These are phyloP conservation scores for Litsea cubeba DNA, from an alignment of 164 flowering plant genomes.

Conservation along the genomic window DNA sequence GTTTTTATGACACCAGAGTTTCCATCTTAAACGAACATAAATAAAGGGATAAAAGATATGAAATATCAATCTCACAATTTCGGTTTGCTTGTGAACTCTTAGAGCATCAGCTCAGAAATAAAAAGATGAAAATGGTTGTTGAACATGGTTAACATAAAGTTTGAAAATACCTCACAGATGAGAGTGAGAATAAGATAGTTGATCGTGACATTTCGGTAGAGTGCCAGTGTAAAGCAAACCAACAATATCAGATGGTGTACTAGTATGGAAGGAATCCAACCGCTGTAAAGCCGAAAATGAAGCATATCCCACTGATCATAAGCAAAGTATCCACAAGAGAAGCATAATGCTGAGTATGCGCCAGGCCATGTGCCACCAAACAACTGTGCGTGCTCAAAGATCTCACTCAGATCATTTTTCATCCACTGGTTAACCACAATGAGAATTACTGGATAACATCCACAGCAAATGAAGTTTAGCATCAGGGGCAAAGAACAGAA, in stretches of 20 bases:
- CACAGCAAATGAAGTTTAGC: conserved; percentile 1
- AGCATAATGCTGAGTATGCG: conserved; percentile 74
- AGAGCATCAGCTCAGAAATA: neutral
- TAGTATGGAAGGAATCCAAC: conserved; percentile 78
- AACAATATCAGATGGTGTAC: conserved; percentile 83
- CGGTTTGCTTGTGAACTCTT: neutral
- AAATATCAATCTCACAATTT: too few species aligned
- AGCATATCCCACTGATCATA: conserved; percentile 98
- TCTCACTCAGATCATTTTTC: conserved; percentile 28
- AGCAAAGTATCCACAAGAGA: conserved; percentile 95
- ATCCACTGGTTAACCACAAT: conserved; percentile 58
- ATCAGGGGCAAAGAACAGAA: neutral
- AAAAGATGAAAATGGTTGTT: neutral
- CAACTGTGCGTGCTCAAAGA: conserved; percentile 84
- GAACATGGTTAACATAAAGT: neutral
- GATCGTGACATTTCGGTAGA: conserved; percentile 84
- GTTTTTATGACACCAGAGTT: too few species aligned
- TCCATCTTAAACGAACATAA: too few species aligned
- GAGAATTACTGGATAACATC: conserved; percentile 50
- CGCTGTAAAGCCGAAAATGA: conserved; percentile 65
- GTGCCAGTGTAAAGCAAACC: conserved; percentile 82
- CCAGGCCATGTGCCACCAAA: conserved; percentile 67
- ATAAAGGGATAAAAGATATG: too few species aligned
- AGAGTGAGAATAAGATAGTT: conserved; percentile 96
- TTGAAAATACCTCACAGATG: conserved; percentile 72